Percentiles rank a stretch among this genome's conserved stretches.
Conservation (phyloP, 2,329 filamentous ascomycete species). For the Venturia oleaginea region DNA sequence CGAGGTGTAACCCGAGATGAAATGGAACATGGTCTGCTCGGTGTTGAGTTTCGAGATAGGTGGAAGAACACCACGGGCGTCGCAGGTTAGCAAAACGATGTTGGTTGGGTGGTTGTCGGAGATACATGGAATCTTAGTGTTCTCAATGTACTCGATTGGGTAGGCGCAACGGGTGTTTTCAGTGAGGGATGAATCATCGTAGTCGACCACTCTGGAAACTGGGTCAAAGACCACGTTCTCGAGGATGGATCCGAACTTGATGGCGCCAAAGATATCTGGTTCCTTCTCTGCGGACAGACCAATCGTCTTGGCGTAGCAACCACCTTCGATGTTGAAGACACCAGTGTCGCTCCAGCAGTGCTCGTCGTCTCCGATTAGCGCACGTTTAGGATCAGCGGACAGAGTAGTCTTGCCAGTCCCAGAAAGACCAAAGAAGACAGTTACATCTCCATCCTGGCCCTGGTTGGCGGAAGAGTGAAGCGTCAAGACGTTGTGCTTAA, state of each 20-base stretch:
- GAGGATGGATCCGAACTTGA: slow-evolving; percentile 91
- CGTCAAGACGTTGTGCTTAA: slow-evolving; percentile 98
- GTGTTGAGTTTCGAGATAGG: slow-evolving; percentile 95
- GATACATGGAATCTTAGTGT: slow-evolving; percentile 96
- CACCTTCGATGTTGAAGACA: slow-evolving; percentile 99
- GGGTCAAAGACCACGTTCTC: slow-evolving; percentile 99
- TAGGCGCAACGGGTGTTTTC: slow-evolving; percentile 98
- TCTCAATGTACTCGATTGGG: slow-evolving; percentile 97
- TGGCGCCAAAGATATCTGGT: slow-evolving; percentile 92
- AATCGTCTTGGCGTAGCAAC: slow-evolving; percentile 98
- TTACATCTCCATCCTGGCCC: slow-evolving; percentile 88
- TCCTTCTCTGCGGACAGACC: slow-evolving; percentile 97
- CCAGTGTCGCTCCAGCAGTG: slow-evolving; percentile 98
- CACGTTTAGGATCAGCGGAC: slow-evolving; percentile 92
- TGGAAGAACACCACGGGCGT: slow-evolving; percentile 91
- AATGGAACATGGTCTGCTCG: slow-evolving; percentile 99
- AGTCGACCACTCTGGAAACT: slow-evolving; percentile 81
- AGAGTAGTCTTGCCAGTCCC: slow-evolving; percentile 98
- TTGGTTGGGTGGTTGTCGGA: slow-evolving; percentile 83
- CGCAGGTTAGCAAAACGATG: slow-evolving; percentile 97
- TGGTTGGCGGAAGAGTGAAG: slow-evolving; percentile 98
- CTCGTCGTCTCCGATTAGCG: slow-evolving; percentile 96
- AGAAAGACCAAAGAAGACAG: slow-evolving; percentile 97
- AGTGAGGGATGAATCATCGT: slow-evolving; percentile 87
- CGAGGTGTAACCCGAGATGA: slow-evolving; percentile 98